phyloP scores from a whole-genome alignment of 257 asterid genomes.

The Solanum bulbocastanum region DNA sequence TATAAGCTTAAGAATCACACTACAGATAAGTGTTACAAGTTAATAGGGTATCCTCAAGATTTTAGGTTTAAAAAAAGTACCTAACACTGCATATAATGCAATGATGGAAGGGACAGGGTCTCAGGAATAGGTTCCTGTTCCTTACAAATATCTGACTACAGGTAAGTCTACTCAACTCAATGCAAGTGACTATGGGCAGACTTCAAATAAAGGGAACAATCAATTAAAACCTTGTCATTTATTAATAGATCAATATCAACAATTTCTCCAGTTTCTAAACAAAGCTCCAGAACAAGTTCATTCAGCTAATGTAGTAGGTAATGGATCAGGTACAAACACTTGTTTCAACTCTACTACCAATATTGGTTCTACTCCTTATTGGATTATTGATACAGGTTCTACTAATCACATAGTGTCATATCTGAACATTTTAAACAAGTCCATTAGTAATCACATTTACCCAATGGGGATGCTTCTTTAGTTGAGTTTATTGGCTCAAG shows the following conservation, averaged over 20 bases:
- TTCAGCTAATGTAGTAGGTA: neutral
- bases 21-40: too few species aligned
- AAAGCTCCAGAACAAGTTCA: neutral
- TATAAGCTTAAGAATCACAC: neutral
- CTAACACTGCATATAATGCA: too few species aligned
- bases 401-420: neutral
- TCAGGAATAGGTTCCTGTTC: too few species aligned
- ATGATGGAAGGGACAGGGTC: too few species aligned
- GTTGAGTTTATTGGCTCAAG: neutral
- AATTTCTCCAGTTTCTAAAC: neutral
- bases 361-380: neutral
- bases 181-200: neutral
- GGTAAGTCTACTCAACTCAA: too few species aligned
- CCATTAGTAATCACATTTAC: neutral
- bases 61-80: too few species aligned
- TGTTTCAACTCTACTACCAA: too few species aligned
- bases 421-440: neutral
- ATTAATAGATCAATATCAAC: too few species aligned
- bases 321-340: neutral
- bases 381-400: neutral
- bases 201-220: too few species aligned
- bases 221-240: neutral
- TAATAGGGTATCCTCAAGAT: too few species aligned
- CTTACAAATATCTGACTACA: too few species aligned
- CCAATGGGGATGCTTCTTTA: neutral